phyloP scores from a whole-genome alignment of 805 yeast genomes.

The Nakazawaea wyomingensis region DNA sequence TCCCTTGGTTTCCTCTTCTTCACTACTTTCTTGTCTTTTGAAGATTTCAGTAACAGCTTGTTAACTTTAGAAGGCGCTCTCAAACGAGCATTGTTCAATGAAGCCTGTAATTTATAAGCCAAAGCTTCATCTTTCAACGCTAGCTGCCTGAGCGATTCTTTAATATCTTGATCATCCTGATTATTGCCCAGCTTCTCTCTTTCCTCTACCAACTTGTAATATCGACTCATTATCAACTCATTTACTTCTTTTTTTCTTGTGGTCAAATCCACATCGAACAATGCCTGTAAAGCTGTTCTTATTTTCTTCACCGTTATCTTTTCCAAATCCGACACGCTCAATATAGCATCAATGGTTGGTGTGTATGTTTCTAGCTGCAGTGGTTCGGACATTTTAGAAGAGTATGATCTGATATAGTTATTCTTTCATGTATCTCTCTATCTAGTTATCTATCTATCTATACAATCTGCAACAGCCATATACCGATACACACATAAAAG shows the following conservation, averaged over 20 bases:
- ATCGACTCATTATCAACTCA: conserved; percentile 54
- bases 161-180: conserved; percentile 6
- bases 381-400: not conserved
- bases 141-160: conserved; percentile 29
- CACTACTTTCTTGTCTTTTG: conserved; percentile 13
- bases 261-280: conserved; percentile 52
- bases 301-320: conserved; percentile 67
- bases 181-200: conserved; percentile 21
- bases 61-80: conserved; percentile 4
- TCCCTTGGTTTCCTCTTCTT: conserved; percentile 17
- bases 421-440: too few relatives aligned
- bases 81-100: conserved; percentile 9
- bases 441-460: too few relatives aligned
- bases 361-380: conserved; percentile 25
- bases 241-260: conserved; percentile 52
- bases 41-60: conserved; percentile 8
- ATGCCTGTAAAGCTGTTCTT: conserved; percentile 65
- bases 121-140: conserved; percentile 45
- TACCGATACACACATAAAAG: not conserved
- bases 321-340: conserved; percentile 65
- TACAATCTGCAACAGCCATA: not conserved
- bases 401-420: not conserved
- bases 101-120: conserved; percentile 39
- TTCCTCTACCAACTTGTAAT: conserved; percentile 39
- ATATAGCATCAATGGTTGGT: conserved; percentile 69